phyloP scores from a whole-genome alignment of 257 asterid genomes.

The Solanum lignicaule region DNA sequence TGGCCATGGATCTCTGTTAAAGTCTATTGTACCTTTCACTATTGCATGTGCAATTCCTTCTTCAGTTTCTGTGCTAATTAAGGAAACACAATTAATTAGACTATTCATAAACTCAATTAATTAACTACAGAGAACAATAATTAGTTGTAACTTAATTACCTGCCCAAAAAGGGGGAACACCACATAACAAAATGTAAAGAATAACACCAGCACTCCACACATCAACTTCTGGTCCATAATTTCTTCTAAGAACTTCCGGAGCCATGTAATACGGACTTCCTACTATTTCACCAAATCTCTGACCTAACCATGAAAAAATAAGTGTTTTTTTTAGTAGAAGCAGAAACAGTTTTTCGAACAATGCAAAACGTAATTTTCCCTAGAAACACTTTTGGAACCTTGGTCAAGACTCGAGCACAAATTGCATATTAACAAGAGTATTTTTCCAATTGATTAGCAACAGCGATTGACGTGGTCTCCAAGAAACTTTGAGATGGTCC shows the following conservation, averaged over 20 bases:
- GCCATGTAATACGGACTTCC: constrained; percentile 98
- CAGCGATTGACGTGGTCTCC: not conserved
- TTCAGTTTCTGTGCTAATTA: constrained; percentile 69
- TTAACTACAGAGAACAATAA: not conserved
- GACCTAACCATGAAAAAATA: constrained; percentile 23
- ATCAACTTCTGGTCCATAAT: constrained; percentile 65
- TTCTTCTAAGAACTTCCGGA: constrained; percentile 70
- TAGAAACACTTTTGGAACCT: not conserved
- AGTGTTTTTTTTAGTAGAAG: not conserved
- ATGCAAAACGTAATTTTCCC: not conserved
- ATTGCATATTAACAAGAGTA: not conserved
- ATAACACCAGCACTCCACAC: constrained; percentile 91
- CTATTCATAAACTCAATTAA: not conserved
- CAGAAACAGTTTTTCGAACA: not conserved
- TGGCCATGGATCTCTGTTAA: constrained; percentile 83
- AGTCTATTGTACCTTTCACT: constrained; percentile 50
- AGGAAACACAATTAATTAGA: not conserved
- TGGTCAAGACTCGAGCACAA: not conserved
- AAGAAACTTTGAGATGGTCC: not conserved
- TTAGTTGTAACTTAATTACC: constrained; percentile 21
- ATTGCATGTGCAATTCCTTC: constrained; percentile 89
- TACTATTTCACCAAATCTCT: constrained; percentile 64
- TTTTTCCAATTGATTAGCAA: not conserved
- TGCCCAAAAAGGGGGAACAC: constrained; percentile 95
- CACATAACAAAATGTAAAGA: constrained; percentile 73